These are phyloP conservation scores for Meira nashicola DNA, from an alignment of 1,284 basidiomycete genomes.

Conservation along the genomic window DNA sequence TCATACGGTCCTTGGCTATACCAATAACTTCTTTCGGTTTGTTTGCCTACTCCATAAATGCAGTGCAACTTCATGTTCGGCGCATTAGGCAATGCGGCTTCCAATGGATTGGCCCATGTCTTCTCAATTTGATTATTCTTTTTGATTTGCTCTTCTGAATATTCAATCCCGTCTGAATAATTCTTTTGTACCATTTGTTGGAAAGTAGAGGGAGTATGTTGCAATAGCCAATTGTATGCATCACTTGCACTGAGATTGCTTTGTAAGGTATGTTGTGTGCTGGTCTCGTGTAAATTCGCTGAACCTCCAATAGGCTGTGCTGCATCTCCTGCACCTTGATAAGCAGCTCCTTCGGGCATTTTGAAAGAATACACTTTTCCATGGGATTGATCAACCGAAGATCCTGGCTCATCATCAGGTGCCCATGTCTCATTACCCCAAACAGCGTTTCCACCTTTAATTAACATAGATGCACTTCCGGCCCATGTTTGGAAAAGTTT, in stretches of 20 bases:
- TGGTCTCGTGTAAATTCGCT: constrained; percentile 6
- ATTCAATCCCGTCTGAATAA: constrained; percentile 89
- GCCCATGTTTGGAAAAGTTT: constrained; percentile 92
- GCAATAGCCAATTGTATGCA: constrained; percentile 73
- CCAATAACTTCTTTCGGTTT: constrained; percentile 70
- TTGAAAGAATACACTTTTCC: constrained; percentile 81
- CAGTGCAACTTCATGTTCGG: constrained; percentile 91
- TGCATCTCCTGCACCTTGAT: constrained; percentile 13
- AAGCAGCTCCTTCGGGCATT: constrained; percentile 22
- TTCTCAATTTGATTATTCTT: constrained; percentile 51
- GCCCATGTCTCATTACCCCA: constrained; percentile 69
- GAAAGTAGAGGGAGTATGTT: constrained; percentile 77
- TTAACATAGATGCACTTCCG: constrained; percentile 64
- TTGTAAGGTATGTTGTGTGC: constrained; percentile 16
- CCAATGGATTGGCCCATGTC: constrained; percentile 87
- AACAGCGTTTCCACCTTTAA: constrained; percentile 77
- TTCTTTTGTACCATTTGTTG: constrained; percentile 79
- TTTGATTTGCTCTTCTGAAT: constrained; percentile 58
- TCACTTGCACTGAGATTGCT: constrained; percentile 66
- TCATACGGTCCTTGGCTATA: constrained; percentile 39
- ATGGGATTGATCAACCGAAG: constrained; percentile 49
- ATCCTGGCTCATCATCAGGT: constrained; percentile 30
- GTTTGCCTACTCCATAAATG: constrained; percentile 91
- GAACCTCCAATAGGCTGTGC: neutral
- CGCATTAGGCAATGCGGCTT: constrained; percentile 71